Conservation (phyloP, 768 basidiomycete species). For the Vararia minispora region DNA sequence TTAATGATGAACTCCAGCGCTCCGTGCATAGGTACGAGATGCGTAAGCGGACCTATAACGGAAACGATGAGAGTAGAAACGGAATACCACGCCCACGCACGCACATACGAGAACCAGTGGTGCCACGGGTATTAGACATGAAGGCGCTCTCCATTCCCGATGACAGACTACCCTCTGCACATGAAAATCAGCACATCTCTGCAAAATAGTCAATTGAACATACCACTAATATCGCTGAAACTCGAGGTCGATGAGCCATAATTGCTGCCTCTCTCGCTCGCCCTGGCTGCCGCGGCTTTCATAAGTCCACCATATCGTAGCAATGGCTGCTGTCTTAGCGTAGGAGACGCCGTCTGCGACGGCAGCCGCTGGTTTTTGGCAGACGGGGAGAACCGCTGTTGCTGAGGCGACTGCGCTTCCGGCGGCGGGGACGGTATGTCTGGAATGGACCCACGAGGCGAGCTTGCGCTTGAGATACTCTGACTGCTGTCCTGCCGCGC, state of each 20-base stretch:
- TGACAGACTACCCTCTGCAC: slow-evolving; percentile 55
- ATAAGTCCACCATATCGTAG: slow-evolving; percentile 32
- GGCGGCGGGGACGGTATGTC: slow-evolving; percentile 68
- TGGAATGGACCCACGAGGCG: slow-evolving; percentile 69
- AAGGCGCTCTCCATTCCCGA: slow-evolving; percentile 76
- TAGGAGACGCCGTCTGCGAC: slow-evolving; percentile 2
- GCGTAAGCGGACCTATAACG: slow-evolving; percentile 15
- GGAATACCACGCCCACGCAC: slow-evolving; percentile 27
- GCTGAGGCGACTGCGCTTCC: slow-evolving; percentile 33
- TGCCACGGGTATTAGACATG: slow-evolving; percentile 60
- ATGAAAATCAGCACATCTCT: neutral
- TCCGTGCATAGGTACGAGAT: slow-evolving; percentile 8
- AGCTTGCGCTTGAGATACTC: slow-evolving; percentile 64
- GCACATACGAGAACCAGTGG: slow-evolving; percentile 62
- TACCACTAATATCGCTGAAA: slow-evolving; percentile 82
- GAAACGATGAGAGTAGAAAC: slow-evolving; percentile 16
- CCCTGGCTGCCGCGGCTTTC: slow-evolving; percentile 22
- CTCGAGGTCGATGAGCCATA: slow-evolving; percentile 69
- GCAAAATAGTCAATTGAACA: slow-evolving; percentile 13
- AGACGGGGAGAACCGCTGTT: slow-evolving; percentile 8
- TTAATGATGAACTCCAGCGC: neutral
- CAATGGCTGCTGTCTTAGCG: slow-evolving; percentile 7
- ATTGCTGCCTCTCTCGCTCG: slow-evolving; percentile 48
- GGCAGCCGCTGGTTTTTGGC: slow-evolving; percentile 2
- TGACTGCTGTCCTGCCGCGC: too few species aligned